These are phyloP conservation scores for Amanita muscaria DNA, from an alignment of 768 basidiomycete species.

Conservation along the genomic window DNA sequence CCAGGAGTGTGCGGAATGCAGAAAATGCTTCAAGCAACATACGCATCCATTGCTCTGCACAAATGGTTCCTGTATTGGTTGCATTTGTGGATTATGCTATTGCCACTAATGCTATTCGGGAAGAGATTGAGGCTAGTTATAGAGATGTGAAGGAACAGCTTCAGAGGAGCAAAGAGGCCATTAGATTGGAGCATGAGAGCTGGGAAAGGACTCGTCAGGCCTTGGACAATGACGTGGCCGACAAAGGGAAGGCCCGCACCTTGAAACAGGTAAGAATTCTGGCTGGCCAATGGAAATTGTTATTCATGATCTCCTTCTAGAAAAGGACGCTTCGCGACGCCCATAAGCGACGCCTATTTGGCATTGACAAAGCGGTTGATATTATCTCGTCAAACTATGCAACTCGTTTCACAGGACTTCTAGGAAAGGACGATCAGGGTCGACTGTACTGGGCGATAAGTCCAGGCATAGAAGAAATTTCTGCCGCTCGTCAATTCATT, in stretches of 20 bases:
- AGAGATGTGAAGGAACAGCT: slow-evolving; percentile 46
- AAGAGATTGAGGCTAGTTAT: slow-evolving; percentile 52
- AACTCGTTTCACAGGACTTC: slow-evolving; percentile 40
- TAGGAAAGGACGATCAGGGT: slow-evolving; percentile 66
- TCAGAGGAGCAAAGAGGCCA: slow-evolving; percentile 44
- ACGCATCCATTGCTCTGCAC: slow-evolving; percentile 28
- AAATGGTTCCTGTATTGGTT: slow-evolving; percentile 58
- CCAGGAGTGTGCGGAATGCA: slow-evolving; percentile 37
- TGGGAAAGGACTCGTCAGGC: slow-evolving; percentile 41
- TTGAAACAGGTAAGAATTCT: slow-evolving; percentile 19
- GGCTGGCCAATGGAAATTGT: too few relatives aligned
- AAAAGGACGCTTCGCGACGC: neutral
- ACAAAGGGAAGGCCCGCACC: slow-evolving; percentile 16
- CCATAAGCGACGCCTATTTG: slow-evolving; percentile 41
- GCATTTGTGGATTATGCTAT: slow-evolving; percentile 48
- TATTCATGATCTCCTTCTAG: neutral
- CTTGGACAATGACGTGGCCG: slow-evolving; percentile 19
- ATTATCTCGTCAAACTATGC: slow-evolving; percentile 36
- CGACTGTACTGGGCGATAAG: slow-evolving; percentile 61
- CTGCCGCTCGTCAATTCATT: slow-evolving; percentile 37
- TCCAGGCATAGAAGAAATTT: slow-evolving; percentile 49
- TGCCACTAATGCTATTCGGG: slow-evolving; percentile 37
- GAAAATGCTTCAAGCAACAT: slow-evolving; percentile 13
- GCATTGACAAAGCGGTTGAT: slow-evolving; percentile 49
- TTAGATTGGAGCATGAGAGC: slow-evolving; percentile 47